Base-by-base conservation (phyloP, 805 yeast species). In the Hermanozyma aechmeae region DNA sequence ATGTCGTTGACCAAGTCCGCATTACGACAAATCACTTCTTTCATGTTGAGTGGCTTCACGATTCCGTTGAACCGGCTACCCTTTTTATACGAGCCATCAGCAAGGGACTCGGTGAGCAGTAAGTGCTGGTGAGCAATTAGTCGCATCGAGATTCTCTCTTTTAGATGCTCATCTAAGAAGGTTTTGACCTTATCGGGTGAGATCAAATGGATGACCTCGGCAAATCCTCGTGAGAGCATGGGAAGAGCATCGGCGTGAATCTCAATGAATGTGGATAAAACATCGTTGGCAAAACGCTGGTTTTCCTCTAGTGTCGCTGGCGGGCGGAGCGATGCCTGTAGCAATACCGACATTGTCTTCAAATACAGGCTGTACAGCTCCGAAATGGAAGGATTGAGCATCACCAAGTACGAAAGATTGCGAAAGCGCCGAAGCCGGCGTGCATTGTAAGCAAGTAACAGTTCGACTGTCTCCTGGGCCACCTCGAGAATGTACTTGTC, bases 221-320 rank as follows among this genome's bases (percentile, higher is more conserved):
- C 65, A 45, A 89, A 79, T 0, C 97, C 98, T 35, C 75, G 74
- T 11, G 96, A 83, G 31, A 89, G 57, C 3, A 73, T 68, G 3
- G 93, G 81, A 28, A 92, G 65, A 3, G 94, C 85, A 49, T 92
- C 95, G 11, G 84, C 70, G 50, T 89, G 97, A 23, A 76, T 64
- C 33, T 78, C 79, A 12, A 84, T 71, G 38, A 84, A 76, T 25
- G 69, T 57, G 14, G 61, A 54, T 28, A 89, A 56, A 5, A 75
- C 65, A 5, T 45, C 32, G 8, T 55, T 46, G 10, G 74, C 67
- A 38, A 85, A 74, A 25, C 48, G 43, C 3, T 50, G 51, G 43
- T 79, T 79, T 32, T 79, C 77, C 27, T 68, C 68, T 11, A 65
- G 33, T 5, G 74, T 71, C 2, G 46, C 50, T 20, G 72, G 72